These are phyloP conservation scores for Eremochloa ophiuroides DNA, from an alignment of 176 grass and related monocot species.

Conservation along the genomic window DNA sequence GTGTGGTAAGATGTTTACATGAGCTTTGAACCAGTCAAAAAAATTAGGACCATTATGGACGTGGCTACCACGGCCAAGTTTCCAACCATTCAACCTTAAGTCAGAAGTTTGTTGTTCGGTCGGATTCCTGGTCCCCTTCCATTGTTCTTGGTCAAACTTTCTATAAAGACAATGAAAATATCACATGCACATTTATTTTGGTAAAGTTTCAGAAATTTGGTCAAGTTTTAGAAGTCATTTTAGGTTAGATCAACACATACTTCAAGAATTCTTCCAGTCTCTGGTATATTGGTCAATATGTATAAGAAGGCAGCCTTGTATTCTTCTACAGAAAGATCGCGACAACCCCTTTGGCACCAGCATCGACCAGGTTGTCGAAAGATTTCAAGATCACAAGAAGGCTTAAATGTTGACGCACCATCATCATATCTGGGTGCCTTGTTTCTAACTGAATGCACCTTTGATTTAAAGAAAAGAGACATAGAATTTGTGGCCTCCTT, in stretches of 20 bases:
- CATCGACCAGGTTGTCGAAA: neutral
- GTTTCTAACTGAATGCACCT: neutral
- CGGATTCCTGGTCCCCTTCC: neutral
- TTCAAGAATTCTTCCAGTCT: neutral
- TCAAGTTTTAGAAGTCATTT: neutral
- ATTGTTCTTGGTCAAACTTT: neutral
- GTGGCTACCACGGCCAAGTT: neutral
- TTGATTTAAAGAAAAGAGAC: neutral
- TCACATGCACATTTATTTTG: too few species aligned
- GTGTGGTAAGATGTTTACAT: neutral
- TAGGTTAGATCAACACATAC: neutral
- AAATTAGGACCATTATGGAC: neutral
- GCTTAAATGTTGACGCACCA: too few species aligned
- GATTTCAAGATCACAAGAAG: neutral
- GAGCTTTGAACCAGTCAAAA: neutral
- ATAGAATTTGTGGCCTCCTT: too few species aligned
- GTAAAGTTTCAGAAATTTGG: too few species aligned
- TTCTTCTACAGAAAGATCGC: neutral
- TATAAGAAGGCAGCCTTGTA: too few species aligned
- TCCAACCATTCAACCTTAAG: neutral
- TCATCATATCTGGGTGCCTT: neutral
- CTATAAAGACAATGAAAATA: too few species aligned
- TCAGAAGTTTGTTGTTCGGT: neutral
- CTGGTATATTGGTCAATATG: neutral
- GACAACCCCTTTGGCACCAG: neutral